phyloP scores from a whole-genome alignment of 495 filamentous ascomycete species.

The Astrothelium subdiscretum region DNA sequence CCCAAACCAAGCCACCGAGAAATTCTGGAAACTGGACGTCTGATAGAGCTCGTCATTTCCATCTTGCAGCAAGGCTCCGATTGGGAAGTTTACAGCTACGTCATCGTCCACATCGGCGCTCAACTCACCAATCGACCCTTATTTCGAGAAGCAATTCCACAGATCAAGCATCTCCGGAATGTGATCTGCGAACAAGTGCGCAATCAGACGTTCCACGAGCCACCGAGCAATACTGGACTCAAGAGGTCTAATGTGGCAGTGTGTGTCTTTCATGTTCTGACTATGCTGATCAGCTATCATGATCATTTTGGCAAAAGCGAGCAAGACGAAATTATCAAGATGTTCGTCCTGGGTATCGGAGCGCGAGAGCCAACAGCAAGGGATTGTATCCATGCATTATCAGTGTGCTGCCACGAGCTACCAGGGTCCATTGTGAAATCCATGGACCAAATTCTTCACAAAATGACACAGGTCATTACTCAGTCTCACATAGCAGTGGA shows the following conservation, averaged over 20 bases:
- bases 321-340: constrained; percentile 75
- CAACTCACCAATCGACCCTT: constrained; percentile 85
- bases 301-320: constrained; percentile 71
- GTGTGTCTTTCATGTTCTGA: constrained; percentile 73
- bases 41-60: constrained; percentile 63
- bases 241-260: constrained; percentile 82
- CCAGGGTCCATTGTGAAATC: constrained; percentile 71
- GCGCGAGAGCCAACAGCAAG: constrained; percentile 69
- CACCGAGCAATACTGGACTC: constrained; percentile 58
- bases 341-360: constrained; percentile 71
- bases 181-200: constrained; percentile 72
- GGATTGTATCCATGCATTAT: constrained; percentile 85
- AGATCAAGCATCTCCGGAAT: constrained; percentile 66
- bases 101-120: constrained; percentile 73
- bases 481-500: constrained; percentile 83
- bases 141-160: constrained; percentile 56
- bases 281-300: constrained; percentile 79
- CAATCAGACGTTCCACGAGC: constrained; percentile 60
- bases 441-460: constrained; percentile 70
- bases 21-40: constrained; percentile 54
- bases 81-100: constrained; percentile 91
- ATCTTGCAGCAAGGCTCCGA: constrained; percentile 67
- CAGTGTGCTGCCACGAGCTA: constrained; percentile 87
- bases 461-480: constrained; percentile 90
- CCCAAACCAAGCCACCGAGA: constrained; percentile 9